Evolutionary conservation across 768 basidiomycete genomes (phyloP).

Genomic region (Collybia sp.): DNA sequence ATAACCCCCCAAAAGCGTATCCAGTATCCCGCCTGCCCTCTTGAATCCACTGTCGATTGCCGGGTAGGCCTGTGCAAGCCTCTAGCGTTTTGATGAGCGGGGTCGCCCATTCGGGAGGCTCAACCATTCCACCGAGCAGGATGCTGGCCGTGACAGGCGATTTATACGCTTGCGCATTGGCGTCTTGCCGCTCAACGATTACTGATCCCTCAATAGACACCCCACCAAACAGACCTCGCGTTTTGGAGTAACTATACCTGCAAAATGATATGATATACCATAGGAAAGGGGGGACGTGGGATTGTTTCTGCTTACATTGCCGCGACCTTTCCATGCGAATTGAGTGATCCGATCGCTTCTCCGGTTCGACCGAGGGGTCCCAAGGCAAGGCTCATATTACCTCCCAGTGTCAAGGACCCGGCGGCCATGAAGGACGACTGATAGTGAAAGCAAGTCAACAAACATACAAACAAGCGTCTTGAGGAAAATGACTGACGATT

Average conservation of each 20-base stretch:
- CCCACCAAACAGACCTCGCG: constrained; percentile 91
- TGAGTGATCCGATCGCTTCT: constrained; percentile 85
- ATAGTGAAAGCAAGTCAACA: neutral
- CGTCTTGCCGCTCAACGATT: constrained; percentile 92
- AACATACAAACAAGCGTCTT: neutral
- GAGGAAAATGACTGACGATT: constrained; percentile 43
- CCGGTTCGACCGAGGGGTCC: constrained; percentile 93
- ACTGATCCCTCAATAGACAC: constrained; percentile 86
- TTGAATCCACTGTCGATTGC: constrained; percentile 66
- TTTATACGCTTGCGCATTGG: constrained; percentile 78
- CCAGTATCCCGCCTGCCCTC: constrained; percentile 27
- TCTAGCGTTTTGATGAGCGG: constrained; percentile 72
- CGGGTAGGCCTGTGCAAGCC: constrained; percentile 65
- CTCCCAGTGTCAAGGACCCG: constrained; percentile 86
- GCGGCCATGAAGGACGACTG: constrained; percentile 91
- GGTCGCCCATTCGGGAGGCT: constrained; percentile 77
- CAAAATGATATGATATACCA: neutral
- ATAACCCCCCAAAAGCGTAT: constrained; percentile 62
- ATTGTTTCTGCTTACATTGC: constrained; percentile 63
- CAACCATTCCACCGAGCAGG: constrained; percentile 74
- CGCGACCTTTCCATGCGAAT: constrained; percentile 80
- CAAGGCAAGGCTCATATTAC: constrained; percentile 84
- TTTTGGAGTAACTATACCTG: constrained; percentile 90
- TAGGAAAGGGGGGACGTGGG: constrained; percentile 1
- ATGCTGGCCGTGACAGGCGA: constrained; percentile 71